A percentile compares a stretch with the other conserved stretches of the same genome.
phyloP scores from a whole-genome alignment of 176 grass and related monocot genomes.

The Phoenix dactylifera region DNA sequence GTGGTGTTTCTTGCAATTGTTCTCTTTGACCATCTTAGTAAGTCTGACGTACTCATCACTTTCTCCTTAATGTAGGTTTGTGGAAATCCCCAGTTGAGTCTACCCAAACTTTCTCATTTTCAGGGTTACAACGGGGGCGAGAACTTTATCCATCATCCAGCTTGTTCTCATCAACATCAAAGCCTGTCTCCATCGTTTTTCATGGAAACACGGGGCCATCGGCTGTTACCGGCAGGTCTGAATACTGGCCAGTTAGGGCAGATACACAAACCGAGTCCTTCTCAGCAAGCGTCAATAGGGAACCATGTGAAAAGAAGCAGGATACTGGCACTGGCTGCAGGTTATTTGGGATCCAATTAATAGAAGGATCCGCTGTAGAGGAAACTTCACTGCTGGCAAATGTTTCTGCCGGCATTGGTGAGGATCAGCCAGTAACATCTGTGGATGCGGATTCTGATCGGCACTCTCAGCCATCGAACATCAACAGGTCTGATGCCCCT shows the following conservation, averaged over 20 bases:
- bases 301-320: slow-evolving; percentile 45
- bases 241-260: slow-evolving; percentile 35
- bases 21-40: too few relatives aligned
- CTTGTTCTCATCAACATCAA: slow-evolving; percentile 34
- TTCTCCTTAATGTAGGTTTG: slow-evolving; percentile 41
- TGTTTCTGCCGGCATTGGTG: neutral
- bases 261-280: slow-evolving; percentile 31
- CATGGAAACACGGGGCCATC: slow-evolving; percentile 28
- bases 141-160: slow-evolving; percentile 32
- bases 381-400: neutral
- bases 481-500: slow-evolving; percentile 38
- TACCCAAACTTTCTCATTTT: slow-evolving; percentile 48
- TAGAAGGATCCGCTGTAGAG: neutral
- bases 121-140: slow-evolving; percentile 27
- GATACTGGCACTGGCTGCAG: slow-evolving; percentile 18
- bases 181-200: slow-evolving; percentile 18
- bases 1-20: too few relatives aligned
- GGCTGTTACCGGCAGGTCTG: slow-evolving; percentile 23
- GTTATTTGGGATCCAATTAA: neutral
- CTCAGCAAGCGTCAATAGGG: slow-evolving; percentile 39
- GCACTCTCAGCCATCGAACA: neutral
- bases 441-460: neutral
- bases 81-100: slow-evolving; percentile 57
- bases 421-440: neutral
- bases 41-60: slow-evolving; percentile 2